A percentile compares a stretch with the other conserved stretches of the same genome.
Conservation (phyloP, 2,329 filamentous ascomycete genomes). For the Penicillium corylophilum region DNA sequence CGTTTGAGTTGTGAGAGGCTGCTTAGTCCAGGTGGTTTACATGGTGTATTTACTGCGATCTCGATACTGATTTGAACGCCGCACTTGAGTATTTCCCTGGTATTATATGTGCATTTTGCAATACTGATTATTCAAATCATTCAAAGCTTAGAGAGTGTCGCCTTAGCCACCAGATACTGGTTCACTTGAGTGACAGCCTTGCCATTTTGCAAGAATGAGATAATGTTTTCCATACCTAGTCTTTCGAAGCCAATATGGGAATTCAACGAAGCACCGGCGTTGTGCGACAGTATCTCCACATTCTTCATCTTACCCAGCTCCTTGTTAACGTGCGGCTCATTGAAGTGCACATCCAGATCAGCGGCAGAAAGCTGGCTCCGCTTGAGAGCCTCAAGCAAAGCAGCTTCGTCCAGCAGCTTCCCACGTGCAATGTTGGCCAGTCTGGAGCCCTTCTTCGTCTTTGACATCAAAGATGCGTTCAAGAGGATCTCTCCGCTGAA, state of each 20-base stretch:
- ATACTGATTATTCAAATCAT: neutral
- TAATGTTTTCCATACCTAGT: constrained; percentile 49
- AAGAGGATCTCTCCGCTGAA: constrained; percentile 41
- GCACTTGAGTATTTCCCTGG: no score
- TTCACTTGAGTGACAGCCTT: constrained; percentile 58
- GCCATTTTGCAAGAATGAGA: constrained; percentile 32
- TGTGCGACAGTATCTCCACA: constrained; percentile 50
- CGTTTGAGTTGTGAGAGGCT: neutral
- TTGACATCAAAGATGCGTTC: constrained; percentile 42
- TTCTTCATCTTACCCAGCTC: constrained; percentile 39
- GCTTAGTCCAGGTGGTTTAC: neutral
- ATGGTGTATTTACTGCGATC: neutral
- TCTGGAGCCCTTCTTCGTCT: constrained; percentile 50
- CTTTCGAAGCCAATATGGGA: constrained; percentile 52
- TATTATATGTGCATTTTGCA: neutral
- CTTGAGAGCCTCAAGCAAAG: constrained; percentile 49
- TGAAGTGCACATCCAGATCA: constrained; percentile 56
- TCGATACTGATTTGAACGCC: no score
- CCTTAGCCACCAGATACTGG: constrained; percentile 48
- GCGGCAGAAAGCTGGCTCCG: constrained; percentile 48
- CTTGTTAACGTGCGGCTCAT: constrained; percentile 53
- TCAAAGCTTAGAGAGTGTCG: constrained; percentile 13
- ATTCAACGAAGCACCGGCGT: constrained; percentile 51
- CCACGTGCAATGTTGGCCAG: constrained; percentile 56
- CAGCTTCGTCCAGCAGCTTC: constrained; percentile 50